Base-by-base conservation (phyloP, 768 basidiomycete species). In the Leccinum subgranulosum region DNA sequence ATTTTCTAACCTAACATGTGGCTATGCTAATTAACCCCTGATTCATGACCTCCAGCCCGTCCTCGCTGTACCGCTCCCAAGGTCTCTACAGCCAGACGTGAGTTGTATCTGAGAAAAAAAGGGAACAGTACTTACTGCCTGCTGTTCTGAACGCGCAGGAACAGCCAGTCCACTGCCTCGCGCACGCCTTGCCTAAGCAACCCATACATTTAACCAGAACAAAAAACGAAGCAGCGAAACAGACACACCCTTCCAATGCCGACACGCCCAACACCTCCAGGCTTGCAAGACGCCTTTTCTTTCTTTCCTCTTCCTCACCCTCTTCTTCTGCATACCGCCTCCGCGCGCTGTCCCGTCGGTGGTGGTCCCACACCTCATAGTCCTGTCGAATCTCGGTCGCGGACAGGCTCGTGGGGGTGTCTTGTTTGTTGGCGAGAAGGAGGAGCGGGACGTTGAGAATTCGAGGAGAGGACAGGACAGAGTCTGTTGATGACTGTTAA, bases 351-450 rank as follows among this genome's bases (percentile, higher is more conserved):
- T 88, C 87, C 46, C 86, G 76, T 68, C 87, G 85, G 49, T 84
- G 79, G 65, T 90, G 86, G 67, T 90, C 83, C 90, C 92, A 94
- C 49, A 86, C 86, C 70, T 93, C 90, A 59, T 92, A 93, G 70
- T 90, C 86, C 59, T 94, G 88, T 21, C 94, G 77, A 49, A 99
- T 94, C 60, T 98, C 93, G 51, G 93, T 87, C 0, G 94, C 91
- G 0, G 92, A 89, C 31, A 98, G 78, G 62, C 88, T 88, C 17
- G 78, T 73, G 0, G 88, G 86, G 3, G 81, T 84, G 64, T 98
- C 97, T 71, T 98, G 96, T 71, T 99, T 98, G 76, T 98, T 98
- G 27, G 95, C 97, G 17, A 98, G 81, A 10, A 99, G 84, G 6
- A 99, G 79, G 2, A 97, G 80, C 0, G 96, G 97, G 1, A 98